phyloP scores from a whole-genome alignment of 192 early-diverging fungal species.

The Rhizophlyctis rosea region DNA sequence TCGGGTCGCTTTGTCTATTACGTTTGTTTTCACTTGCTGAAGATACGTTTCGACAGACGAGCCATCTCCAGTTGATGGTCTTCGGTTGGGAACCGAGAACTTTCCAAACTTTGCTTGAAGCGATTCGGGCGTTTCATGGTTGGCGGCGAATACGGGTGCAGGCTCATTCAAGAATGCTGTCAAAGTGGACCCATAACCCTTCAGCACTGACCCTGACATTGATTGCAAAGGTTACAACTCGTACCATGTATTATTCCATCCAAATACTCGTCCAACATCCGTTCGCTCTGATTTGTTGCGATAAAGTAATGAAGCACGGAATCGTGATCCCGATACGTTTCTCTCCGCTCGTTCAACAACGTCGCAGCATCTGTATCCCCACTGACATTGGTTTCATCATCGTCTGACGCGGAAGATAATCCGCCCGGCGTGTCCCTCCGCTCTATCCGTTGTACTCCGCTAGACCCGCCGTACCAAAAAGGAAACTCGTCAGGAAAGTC shows the following conservation, averaged over 20 bases:
- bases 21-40: constrained; percentile 41
- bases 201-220: too few species aligned
- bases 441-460: constrained; percentile 22
- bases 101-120: constrained; percentile 25
- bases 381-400: background rate
- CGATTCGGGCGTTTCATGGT: constrained; percentile 20
- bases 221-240: background rate
- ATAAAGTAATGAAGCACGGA: constrained; percentile 54
- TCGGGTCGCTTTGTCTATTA: constrained; percentile 51
- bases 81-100: constrained; percentile 27
- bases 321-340: constrained; percentile 40
- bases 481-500: constrained; percentile 31
- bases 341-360: background rate
- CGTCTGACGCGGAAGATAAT: background rate
- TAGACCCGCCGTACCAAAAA: constrained; percentile 30
- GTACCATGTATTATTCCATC: constrained; percentile 36
- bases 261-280: constrained; percentile 44
- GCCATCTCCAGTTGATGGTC: constrained; percentile 10
- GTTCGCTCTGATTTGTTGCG: constrained; percentile 38
- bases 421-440: background rate
- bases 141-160: constrained; percentile 38
- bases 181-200: background rate
- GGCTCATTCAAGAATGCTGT: constrained; percentile 43
- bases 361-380: background rate
- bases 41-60: constrained; percentile 43